phyloP scores from a whole-genome alignment of 805 yeast genomes.

The Candida broadrunensis region DNA sequence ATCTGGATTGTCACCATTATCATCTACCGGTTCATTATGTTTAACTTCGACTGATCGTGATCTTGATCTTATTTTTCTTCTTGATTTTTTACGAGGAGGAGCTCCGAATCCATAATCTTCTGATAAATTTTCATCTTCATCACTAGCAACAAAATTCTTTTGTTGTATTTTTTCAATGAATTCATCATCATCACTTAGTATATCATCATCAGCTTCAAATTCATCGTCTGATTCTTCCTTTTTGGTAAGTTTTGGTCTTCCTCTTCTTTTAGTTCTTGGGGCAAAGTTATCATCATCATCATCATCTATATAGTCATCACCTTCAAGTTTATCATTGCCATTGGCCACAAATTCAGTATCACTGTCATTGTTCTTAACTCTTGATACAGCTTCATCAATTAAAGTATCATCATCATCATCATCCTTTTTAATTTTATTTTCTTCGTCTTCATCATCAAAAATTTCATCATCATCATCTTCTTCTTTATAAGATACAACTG shows the following conservation, averaged over 20 bases:
- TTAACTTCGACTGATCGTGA: conserved; percentile 1
- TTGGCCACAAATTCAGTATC: background rate
- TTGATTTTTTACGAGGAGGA: conserved; percentile 2
- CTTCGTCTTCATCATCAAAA: conserved; percentile 4
- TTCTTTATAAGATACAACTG: conserved; percentile 1
- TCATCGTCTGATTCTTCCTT: conserved; percentile 5
- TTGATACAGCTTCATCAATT: conserved; percentile 19
- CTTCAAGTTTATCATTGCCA: conserved; percentile 6
- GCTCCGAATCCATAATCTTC: conserved; percentile 19
- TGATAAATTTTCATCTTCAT: conserved; percentile 28
- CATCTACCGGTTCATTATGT: conserved; percentile 3
- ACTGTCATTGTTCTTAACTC: conserved; percentile 10
- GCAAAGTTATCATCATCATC: conserved; percentile 10
- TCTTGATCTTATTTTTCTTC: conserved; percentile 17
- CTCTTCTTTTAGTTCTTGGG: conserved; percentile 9
- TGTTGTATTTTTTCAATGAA: conserved; percentile 29
- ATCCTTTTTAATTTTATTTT: conserved; percentile 7
- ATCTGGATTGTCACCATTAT: conserved; percentile 5
- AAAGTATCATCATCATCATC: conserved; percentile 8
- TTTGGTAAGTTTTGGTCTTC: conserved; percentile 4
- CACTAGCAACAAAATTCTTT: conserved; percentile 34
- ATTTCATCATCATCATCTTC: conserved; percentile 7
- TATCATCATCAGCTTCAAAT: conserved; percentile 10
- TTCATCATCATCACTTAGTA: conserved; percentile 19
- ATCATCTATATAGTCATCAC: conserved; percentile 12